Evolutionary conservation across 352 stramenopile species (phyloP), one percentile per base, ranked within the genome.

Genomic region (Globisporangium apiculatum): DNA sequence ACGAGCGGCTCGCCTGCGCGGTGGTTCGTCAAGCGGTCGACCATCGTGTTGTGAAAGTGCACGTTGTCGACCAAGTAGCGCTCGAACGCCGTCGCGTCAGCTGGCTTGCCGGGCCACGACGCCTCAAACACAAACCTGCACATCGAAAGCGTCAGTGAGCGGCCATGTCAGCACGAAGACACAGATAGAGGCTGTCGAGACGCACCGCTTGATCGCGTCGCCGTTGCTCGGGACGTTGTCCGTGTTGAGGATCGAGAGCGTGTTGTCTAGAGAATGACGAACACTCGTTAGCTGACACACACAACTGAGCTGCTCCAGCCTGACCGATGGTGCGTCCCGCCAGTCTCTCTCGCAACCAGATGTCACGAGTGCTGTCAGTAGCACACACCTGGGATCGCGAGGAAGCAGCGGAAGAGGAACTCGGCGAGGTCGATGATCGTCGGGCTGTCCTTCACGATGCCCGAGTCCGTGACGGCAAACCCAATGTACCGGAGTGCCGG

Each of bases 11-110:
- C 68, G 11, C 60, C 61, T 1, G 48, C 54, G 5, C 82, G 68
- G 49, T 87, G 75, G 6, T 67, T 71, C 41, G 77, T 89, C 35
- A 94, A 68, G n/a, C 84, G 69, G 45, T 93, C 84, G 11, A 94
- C 84, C 80, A 94, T 94, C 3, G 82, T 87, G 62, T 91, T 92
- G 69, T 94, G 80, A 51, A 91, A 94, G 12, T 74, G 63, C 47
- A 91, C 79, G 3, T 82, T 72, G 9, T 55, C 37, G 2, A 55
- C 53, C n/a, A 89, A n/a, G 53, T 84, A 88, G 5, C 48, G 48
- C 1, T 45, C 49, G 48, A 88, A 83, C 17, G 64, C 38, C 43
- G 51, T 14, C 1, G 54, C 24, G 12, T 68, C 58, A 12, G 55
- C 45, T 7, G 67, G 67, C 36, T 75, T 68, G 5, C 56, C 51